Base-by-base conservation (phyloP, 2,329 filamentous ascomycete species). In the Paraphoma sp. region DNA sequence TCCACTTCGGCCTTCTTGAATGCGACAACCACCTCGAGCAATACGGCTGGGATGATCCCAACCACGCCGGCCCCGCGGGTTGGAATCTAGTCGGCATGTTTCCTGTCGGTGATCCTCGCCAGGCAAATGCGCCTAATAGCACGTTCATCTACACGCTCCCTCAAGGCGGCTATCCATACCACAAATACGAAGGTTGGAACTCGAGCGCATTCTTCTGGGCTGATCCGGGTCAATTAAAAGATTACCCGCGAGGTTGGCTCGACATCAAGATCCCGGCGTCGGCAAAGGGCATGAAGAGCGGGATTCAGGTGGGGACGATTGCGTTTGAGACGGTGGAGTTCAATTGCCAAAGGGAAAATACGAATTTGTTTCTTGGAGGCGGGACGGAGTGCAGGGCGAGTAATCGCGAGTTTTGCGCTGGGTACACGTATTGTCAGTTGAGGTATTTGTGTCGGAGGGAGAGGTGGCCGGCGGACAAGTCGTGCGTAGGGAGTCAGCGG, bases 141-240 rank as follows among this genome's bases (percentile, higher is more conserved):
- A 51, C 48, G 2, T 51, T 42, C 28, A 43, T 51, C 40, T 51
- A 51, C 40, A 33, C 40, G 2, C 23, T 51, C 17, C 48, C 40
- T 33, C 48, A 51, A 44, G 48, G 40, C 5, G 40, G 48, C 10
- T 51, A 51, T 11, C 48, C 48, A 29, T 51, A 51, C 29, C 48
- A 51, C 18, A 51, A 51, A n/a, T 51, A 51, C 18, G 48, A 51
- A 38, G 48, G 40, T 9, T 51, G 48, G 48, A 51, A 51, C 29
- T 44, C 48, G 10, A 51, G 40, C 23, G 40, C 48, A 14, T 51
- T 51, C 40, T 51, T 51, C 29, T 51, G 48, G 40, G 48, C 48
- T 10, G 40, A 51, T 36, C 48, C 48, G 6, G 29, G 38, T 4
- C 48, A 51, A n/a, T 36, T 51, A 28, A 51, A 51, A 23, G 48